A percentile compares a stretch with the other conserved stretches of the same genome.
phyloP scores from a whole-genome alignment of 2,329 filamentous ascomycete species.

The Hansfordia pulvinata region DNA sequence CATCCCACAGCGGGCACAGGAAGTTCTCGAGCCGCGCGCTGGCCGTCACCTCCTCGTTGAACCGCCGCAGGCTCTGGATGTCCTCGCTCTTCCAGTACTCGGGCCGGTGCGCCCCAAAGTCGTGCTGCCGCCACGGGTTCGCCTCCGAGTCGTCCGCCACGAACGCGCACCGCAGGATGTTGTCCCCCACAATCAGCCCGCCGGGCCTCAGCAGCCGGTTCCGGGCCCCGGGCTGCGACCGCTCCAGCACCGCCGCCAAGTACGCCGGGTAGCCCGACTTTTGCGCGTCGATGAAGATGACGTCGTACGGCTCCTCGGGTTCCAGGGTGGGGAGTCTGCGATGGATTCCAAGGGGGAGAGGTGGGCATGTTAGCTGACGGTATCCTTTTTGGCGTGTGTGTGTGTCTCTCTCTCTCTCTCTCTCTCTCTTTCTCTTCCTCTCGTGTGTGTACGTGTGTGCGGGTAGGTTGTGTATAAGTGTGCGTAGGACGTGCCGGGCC shows the following conservation, averaged over 20 bases:
- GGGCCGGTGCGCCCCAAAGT: conserved; percentile 3
- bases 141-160: conserved; percentile 27
- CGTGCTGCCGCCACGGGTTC: conserved; percentile 15
- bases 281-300: conserved; percentile 40
- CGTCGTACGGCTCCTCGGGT: conserved; percentile 30
- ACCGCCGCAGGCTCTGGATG: conserved; percentile 18
- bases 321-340: conserved; percentile 14
- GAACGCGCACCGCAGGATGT: conserved; percentile 33
- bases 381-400: too few species aligned
- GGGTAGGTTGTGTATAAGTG: too few species aligned
- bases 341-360: too few species aligned
- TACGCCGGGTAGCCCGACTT: conserved; percentile 37
- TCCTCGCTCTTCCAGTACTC: conserved; percentile 8
- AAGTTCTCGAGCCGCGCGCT: conserved; percentile 24
- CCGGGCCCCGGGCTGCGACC: conserved; percentile 21
- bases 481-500: too few species aligned
- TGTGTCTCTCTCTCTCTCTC: too few species aligned
- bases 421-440: too few species aligned
- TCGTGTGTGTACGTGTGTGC: too few species aligned
- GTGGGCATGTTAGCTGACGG: too few species aligned
- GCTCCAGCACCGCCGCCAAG: conserved; percentile 27
- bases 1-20: conserved; percentile 28
- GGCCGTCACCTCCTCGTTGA: conserved; percentile 17
- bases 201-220: conserved; percentile 30
- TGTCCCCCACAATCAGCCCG: conserved; percentile 40